Base-by-base conservation (phyloP, 2,329 filamentous ascomycete species). In the Fonsecaea monophora region DNA sequence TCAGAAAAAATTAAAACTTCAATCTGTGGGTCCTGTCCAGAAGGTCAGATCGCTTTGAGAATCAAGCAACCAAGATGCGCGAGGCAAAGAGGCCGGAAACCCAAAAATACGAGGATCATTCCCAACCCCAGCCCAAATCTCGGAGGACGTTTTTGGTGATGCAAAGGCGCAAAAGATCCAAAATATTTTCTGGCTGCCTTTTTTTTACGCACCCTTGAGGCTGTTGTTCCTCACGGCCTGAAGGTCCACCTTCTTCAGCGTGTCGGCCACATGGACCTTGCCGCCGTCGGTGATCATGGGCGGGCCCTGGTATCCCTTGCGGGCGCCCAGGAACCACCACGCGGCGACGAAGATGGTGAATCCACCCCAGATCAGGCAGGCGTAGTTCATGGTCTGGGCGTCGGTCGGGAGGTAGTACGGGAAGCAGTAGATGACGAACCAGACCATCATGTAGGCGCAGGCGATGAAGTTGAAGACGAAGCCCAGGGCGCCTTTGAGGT, bases 371-470 rank as follows among this genome's bases (percentile, higher is more conserved):
- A 86, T 82, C 38, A 86, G 73, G 70, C 78, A 82, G 8, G 81
- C 79, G 71, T 86, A 86, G 70, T 86, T 87, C 85, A 87, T 86
- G 1, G 75, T 79, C 34, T 75, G 73, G 2, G 81, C 80, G 65
- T 79, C 74, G 5, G 82, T 79, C 10, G 83, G 81, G 56, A 84
- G 70, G 0, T 77, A 74, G 67, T 81, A 84, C 0, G 85, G 86
- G 78, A 88, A 88, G 73, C 84, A 87, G 76, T 85, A 88, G 68
- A 88, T 83, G 15, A 86, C 78, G 60, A 85, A 80, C 70, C 87
- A 88, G 18, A 85, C 76, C 1, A 81, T 72, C 63, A 88, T 87
- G 64, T 87, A 83, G 37, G 83, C 71, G 13, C 85, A 83, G 6
- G 84, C 79, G 5, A 83, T 69, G 12, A 76, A 64, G 71, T 87